phyloP scores from a whole-genome alignment of 2,329 filamentous ascomycete genomes.

The Cercospora brassicicola region DNA sequence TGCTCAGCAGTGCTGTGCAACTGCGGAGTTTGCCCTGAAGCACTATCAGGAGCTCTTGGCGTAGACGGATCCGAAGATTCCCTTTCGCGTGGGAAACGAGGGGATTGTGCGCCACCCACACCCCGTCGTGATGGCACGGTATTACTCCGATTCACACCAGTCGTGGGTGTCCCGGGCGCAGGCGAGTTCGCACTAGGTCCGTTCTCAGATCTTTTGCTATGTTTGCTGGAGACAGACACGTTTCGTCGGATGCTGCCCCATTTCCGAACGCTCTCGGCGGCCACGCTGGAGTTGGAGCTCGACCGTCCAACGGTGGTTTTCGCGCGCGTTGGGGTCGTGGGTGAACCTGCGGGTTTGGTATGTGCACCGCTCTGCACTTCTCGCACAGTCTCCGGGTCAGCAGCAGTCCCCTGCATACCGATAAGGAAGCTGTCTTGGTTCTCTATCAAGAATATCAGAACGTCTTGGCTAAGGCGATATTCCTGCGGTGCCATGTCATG shows the following conservation, averaged over 20 bases:
- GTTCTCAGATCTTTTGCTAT: conserved; percentile 73
- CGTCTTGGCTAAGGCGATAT: conserved; percentile 92
- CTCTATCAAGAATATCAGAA: conserved; percentile 95
- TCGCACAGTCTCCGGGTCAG: conserved; percentile 74
- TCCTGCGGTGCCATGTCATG: conserved; percentile 96
- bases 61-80: conserved; percentile 54
- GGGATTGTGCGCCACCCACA: conserved; percentile 64
- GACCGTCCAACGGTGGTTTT: conserved; percentile 68
- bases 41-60: conserved; percentile 38
- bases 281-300: conserved; percentile 83
- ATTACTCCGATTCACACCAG: conserved; percentile 75
- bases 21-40: neutral
- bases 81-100: conserved; percentile 60
- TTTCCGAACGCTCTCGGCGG: conserved; percentile 80
- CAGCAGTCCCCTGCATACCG: conserved; percentile 97
- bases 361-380: conserved; percentile 68
- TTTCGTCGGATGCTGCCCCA: conserved; percentile 80
- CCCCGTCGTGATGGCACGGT: conserved; percentile 83
- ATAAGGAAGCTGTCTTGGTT: conserved; percentile 98
- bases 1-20: conserved; percentile 15
- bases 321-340: conserved; percentile 45
- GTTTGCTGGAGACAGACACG: conserved; percentile 86
- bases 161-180: conserved; percentile 35
- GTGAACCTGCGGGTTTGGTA: conserved; percentile 51
- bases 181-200: conserved; percentile 69